Evolutionary conservation across 192 early-diverging fungal genomes (phyloP).

Genomic region (Phlyctochytrium arcticum): DNA sequence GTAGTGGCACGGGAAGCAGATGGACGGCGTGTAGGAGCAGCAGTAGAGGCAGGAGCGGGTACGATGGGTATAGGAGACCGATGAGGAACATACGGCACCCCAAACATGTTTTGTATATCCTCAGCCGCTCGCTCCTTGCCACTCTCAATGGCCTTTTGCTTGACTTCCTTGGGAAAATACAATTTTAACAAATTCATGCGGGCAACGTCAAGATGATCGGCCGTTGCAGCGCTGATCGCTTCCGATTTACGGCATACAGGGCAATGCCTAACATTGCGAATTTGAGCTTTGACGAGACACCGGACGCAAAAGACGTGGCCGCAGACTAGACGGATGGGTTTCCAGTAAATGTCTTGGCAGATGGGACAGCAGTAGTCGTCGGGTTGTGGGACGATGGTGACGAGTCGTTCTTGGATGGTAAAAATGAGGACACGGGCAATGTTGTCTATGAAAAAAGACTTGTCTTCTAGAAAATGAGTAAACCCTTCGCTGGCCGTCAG

Average conservation of each 20-base stretch:
- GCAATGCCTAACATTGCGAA: constrained; percentile 60
- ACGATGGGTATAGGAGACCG: too few species aligned
- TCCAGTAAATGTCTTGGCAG: constrained; percentile 71
- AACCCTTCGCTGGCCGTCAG: constrained; percentile 53
- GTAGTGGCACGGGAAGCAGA: too few species aligned
- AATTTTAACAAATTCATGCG: constrained; percentile 69
- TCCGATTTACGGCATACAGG: constrained; percentile 65
- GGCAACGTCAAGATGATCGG: constrained; percentile 42
- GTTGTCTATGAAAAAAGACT: constrained; percentile 49
- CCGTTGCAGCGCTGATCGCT: constrained; percentile 55
- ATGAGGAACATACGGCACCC: too few species aligned
- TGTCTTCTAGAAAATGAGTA: constrained; percentile 42
- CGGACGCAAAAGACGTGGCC: constrained; percentile 74
- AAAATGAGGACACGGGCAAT: constrained; percentile 57
- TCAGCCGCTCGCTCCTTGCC: constrained; percentile 61
- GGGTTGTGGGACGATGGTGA: constrained; percentile 73
- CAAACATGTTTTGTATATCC: constrained; percentile 51
- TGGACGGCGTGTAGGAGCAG: too few species aligned
- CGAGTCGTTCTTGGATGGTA: constrained; percentile 57
- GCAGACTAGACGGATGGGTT: constrained; percentile 72
- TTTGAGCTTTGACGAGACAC: constrained; percentile 72
- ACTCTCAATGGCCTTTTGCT: constrained; percentile 63
- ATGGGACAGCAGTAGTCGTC: constrained; percentile 81
- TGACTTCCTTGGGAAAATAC: constrained; percentile 76
- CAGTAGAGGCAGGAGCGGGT: too few species aligned